Evolutionary conservation across 306 rosid genomes (phyloP).

Genomic region (Amphicarpaea edgeworthii): DNA sequence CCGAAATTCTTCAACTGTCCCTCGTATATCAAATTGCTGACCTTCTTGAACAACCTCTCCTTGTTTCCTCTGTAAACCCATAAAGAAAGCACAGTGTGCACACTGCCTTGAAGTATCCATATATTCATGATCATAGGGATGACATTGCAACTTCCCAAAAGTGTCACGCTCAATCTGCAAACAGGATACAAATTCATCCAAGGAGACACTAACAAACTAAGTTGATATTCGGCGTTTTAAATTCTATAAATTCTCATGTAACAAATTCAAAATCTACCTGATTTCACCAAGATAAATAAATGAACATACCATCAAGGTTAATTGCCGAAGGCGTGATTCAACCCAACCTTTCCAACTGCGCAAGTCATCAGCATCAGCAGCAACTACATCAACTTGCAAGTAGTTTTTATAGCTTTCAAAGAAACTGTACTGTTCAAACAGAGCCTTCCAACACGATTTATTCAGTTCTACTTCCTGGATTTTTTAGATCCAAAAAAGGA

Average conservation of each 20-base stretch:
- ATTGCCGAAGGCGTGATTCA: constrained; percentile 90
- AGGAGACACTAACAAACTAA: background rate
- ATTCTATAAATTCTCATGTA: background rate
- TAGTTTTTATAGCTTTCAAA: constrained; percentile 90
- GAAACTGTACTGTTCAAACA: constrained; percentile 81
- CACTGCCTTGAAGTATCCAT: constrained; percentile 54
- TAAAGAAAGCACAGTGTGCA: constrained; percentile 61
- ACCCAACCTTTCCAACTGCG: constrained; percentile 98
- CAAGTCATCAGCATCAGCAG: constrained; percentile 80
- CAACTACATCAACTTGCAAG: constrained; percentile 87
- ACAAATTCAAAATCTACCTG: background rate
- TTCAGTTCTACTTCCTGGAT: constrained; percentile 81
- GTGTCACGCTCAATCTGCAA: constrained; percentile 63
- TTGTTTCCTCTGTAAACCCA: constrained; percentile 67
- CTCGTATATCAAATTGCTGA: constrained; percentile 68
- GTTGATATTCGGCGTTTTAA: background rate
- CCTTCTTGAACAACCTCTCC: constrained; percentile 65
- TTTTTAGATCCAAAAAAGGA: constrained; percentile 31
- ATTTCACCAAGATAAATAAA: constrained; percentile 6
- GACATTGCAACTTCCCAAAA: constrained; percentile 67
- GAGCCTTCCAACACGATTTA: constrained; percentile 72
- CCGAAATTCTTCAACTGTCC: constrained; percentile 57
- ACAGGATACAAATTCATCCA: constrained; percentile 10
- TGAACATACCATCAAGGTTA: constrained; percentile 61
- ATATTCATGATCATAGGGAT: constrained; percentile 58